These are phyloP conservation scores for Starmerella davenportii DNA, from an alignment of 805 yeast genomes.

Conservation along the genomic window DNA sequence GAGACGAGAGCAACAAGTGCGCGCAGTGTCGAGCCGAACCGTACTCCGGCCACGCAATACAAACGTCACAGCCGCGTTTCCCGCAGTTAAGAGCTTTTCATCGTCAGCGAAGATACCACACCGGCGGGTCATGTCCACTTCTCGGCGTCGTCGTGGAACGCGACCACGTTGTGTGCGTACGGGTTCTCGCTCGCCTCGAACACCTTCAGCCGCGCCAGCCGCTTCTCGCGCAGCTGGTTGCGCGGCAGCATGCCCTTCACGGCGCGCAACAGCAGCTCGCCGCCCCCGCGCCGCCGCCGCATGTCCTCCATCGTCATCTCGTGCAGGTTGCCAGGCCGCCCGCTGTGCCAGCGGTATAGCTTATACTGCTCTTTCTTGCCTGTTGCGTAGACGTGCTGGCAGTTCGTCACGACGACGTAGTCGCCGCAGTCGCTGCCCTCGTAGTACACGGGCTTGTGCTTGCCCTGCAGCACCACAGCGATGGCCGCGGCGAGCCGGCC, in stretches of 20 bases:
- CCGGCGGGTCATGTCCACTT: too few relatives aligned
- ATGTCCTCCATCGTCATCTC: conserved; percentile 65
- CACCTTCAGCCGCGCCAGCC: conserved; percentile 70
- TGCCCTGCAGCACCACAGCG: conserved; percentile 82
- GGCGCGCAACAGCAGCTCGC: conserved; percentile 72
- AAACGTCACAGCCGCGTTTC: too few relatives aligned
- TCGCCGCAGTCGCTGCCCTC: conserved; percentile 74
- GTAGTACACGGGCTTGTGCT: conserved; percentile 83
- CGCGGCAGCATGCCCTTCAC: conserved; percentile 95
- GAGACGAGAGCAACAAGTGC: too few relatives aligned
- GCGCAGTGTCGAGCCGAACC: too few relatives aligned
- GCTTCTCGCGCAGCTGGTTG: conserved; percentile 57
- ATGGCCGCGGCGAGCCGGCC: conserved; percentile 86
- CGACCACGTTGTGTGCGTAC: conserved; percentile 62
- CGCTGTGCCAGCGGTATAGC: conserved; percentile 75
- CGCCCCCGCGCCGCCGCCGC: conserved; percentile 61
- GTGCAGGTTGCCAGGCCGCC: conserved; percentile 77
- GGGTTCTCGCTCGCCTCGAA: conserved; percentile 83
- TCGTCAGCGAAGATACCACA: too few relatives aligned
- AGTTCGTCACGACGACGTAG: conserved; percentile 90
- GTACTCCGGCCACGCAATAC: too few relatives aligned
- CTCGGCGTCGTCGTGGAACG: conserved; percentile 54
- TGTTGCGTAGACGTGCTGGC: conserved; percentile 60
- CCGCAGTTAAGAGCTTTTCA: too few relatives aligned
- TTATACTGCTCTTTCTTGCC: conserved; percentile 72